Evolutionary conservation across 2,329 filamentous ascomycete species (phyloP).

Genomic region (Colletotrichum simmondsii): DNA sequence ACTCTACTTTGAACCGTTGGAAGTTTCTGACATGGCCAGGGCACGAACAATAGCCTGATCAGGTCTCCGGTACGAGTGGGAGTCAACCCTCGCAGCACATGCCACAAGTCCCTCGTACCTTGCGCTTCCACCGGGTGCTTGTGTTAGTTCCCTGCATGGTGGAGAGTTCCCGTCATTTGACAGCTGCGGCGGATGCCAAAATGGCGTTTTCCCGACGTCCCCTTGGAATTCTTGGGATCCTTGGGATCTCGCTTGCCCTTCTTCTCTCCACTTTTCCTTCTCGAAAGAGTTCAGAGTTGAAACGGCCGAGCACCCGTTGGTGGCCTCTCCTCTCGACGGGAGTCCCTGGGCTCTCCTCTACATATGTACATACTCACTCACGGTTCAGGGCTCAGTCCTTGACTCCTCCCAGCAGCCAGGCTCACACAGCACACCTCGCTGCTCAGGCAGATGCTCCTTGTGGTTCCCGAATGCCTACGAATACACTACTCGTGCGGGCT

Average conservation of each 20-base stretch:
- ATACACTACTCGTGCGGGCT: not conserved
- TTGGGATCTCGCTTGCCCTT: constrained; percentile 13
- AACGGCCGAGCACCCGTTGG: constrained; percentile 12
- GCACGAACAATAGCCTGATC: not conserved
- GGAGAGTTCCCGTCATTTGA: constrained; percentile 34
- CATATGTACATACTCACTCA: not conserved
- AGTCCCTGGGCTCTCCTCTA: not conserved
- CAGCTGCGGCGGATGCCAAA: constrained; percentile 30
- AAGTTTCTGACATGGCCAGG: not conserved
- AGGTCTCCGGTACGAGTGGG: not conserved
- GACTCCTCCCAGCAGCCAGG: too few species aligned
- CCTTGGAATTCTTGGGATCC: not conserved
- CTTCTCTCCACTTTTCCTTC: constrained; percentile 25
- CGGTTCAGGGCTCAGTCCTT: not conserved
- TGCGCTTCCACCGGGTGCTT: not conserved
- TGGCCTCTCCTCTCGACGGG: not conserved
- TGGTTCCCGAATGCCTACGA: not conserved
- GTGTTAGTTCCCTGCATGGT: constrained; percentile 20
- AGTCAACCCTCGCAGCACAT: not conserved
- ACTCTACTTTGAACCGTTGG: not conserved
- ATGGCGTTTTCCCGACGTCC: constrained; percentile 31
- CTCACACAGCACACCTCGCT: not conserved
- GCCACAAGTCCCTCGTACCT: not conserved
- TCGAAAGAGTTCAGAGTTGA: constrained; percentile 26
- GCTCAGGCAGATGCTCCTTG: not conserved